Evolutionary conservation across 169 alveolate species (phyloP).

Genomic region (Condylostoma magnum): DNA sequence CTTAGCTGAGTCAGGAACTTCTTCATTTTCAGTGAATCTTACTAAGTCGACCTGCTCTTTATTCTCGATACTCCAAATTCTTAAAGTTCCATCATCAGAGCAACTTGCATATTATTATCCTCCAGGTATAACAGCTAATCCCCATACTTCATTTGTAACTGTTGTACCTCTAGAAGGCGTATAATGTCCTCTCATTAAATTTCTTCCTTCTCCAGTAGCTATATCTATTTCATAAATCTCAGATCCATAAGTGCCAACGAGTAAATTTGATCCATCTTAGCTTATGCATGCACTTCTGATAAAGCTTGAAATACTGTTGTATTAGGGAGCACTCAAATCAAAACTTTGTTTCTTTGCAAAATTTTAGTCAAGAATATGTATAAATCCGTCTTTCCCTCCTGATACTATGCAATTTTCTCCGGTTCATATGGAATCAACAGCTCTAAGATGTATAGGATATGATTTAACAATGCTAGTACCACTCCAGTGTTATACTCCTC

Average conservation of each 20-base stretch:
- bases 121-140: constrained; percentile 47
- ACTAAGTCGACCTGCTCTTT: constrained; percentile 30
- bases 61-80: constrained; percentile 50
- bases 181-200: constrained; percentile 60
- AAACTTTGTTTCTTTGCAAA: constrained; percentile 12
- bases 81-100: constrained; percentile 71
- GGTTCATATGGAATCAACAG: constrained; percentile 61
- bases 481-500: constrained; percentile 66
- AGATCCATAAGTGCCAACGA: constrained; percentile 64
- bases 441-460: constrained; percentile 44
- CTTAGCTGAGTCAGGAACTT: constrained; percentile 58
- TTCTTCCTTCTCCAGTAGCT: constrained; percentile 25
- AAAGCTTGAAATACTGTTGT: constrained; percentile 39
- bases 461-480: constrained; percentile 41
- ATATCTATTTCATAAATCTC: constrained; percentile 58
- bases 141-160: constrained; percentile 76
- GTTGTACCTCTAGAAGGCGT: constrained; percentile 48
- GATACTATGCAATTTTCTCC: constrained; percentile 57
- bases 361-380: constrained; percentile 40
- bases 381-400: constrained; percentile 77
- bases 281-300: constrained; percentile 49
- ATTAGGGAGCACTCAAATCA: constrained; percentile 1
- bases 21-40: constrained; percentile 36
- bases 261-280: constrained; percentile 23
- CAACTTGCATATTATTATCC: constrained; percentile 38